Conservation (phyloP, 2,329 filamentous ascomycete species). For the Blumeria hordei region DNA sequence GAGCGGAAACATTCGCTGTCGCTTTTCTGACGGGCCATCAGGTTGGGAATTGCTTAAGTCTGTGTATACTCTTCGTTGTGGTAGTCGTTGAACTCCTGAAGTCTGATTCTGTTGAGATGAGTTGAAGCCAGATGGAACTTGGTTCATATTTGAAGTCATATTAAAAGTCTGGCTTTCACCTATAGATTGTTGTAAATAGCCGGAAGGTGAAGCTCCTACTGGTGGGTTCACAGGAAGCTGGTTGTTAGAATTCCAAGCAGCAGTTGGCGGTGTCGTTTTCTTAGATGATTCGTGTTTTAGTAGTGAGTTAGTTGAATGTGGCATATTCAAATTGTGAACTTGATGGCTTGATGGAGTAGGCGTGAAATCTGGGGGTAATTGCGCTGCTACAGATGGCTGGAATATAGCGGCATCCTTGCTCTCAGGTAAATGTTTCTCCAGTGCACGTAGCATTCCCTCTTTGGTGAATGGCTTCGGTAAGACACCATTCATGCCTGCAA, state of each 20-base stretch:
- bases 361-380: conserved; percentile 10
- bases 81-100: conserved; percentile 7
- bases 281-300: conserved; percentile 15
- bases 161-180: conserved; percentile 10
- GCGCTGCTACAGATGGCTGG: conserved; percentile 7
- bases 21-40: conserved; percentile 13
- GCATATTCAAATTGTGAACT: conserved; percentile 12
- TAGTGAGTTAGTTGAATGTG: conserved; percentile 10
- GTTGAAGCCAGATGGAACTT: neutral
- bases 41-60: conserved; percentile 10
- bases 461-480: conserved; percentile 91
- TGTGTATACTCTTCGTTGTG: conserved; percentile 12
- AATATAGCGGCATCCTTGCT: conserved; percentile 37
- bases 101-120: conserved; percentile 10
- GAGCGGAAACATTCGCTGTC: conserved; percentile 13
- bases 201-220: conserved; percentile 7
- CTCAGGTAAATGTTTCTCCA: conserved; percentile 73
- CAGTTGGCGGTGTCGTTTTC: conserved; percentile 13
- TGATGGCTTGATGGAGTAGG: conserved; percentile 8
- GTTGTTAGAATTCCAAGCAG: conserved; percentile 14
- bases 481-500: conserved; percentile 82
- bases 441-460: conserved; percentile 58
- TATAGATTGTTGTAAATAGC: conserved; percentile 12
- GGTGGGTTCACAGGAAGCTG: conserved; percentile 13
- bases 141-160: conserved; percentile 6